Evolutionary conservation across 2,329 filamentous ascomycete species (phyloP).

Genomic region (Ceratocystis diversiconidia): DNA sequence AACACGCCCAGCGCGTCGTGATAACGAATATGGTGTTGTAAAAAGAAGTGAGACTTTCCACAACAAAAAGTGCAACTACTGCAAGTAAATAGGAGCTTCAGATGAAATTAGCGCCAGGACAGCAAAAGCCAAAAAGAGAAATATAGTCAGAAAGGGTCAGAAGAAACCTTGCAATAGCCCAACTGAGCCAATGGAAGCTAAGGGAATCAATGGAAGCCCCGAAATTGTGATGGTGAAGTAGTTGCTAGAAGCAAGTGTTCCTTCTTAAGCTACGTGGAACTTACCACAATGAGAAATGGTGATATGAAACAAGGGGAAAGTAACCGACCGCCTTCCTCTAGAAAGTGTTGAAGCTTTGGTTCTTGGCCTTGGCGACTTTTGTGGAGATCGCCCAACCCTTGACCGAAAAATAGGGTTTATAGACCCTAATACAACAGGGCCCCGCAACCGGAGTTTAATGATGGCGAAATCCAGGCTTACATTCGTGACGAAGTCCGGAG

Average conservation of each 20-base stretch:
- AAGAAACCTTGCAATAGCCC: background rate
- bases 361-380: constrained; percentile 8
- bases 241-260: background rate
- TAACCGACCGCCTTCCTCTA: constrained; percentile 6
- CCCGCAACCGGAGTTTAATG: constrained; percentile 10
- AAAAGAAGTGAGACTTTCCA: background rate
- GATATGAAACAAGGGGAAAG: constrained; percentile 10
- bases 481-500: background rate
- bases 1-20: constrained; percentile 3
- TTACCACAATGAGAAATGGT: background rate
- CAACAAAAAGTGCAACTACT: background rate
- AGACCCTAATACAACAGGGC: background rate
- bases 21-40: background rate
- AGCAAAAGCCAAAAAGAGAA: background rate
- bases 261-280: constrained; percentile 10
- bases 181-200: background rate
- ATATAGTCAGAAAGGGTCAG: background rate
- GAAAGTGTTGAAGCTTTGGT: constrained; percentile 18
- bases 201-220: background rate
- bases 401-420: background rate
- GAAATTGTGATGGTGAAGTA: background rate
- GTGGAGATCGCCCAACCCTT: background rate
- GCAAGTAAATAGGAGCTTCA: background rate
- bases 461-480: constrained; percentile 12
- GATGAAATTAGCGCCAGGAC: background rate